Conservation (phyloP, 2,329 filamentous ascomycete species). For the Geosmithia flava region DNA sequence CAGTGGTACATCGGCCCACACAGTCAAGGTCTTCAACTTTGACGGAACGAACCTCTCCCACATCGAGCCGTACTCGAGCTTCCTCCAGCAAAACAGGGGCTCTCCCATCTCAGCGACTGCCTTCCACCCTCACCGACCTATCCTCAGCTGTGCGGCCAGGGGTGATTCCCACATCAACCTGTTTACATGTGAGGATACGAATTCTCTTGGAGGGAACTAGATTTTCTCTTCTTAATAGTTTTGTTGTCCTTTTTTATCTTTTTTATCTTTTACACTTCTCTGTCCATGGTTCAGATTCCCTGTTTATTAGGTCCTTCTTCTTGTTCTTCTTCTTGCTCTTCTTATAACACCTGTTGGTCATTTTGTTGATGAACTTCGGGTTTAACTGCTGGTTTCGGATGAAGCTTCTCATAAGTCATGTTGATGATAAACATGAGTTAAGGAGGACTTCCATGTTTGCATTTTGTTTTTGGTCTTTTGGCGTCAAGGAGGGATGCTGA, state of each 20-base stretch:
- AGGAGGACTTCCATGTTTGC: too few species aligned
- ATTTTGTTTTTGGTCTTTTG: too few species aligned
- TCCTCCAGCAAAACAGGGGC: slow-evolving; percentile 68
- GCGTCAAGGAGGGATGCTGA: too few species aligned
- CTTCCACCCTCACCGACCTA: slow-evolving; percentile 90
- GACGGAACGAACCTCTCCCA: slow-evolving; percentile 68
- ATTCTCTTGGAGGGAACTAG: slow-evolving; percentile 7
- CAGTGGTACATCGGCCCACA: slow-evolving; percentile 78
- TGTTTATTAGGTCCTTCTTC: too few species aligned
- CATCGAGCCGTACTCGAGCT: slow-evolving; percentile 82
- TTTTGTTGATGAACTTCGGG: too few species aligned
- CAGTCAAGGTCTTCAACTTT: slow-evolving; percentile 87
- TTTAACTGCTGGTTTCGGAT: too few species aligned
- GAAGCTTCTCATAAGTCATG: too few species aligned
- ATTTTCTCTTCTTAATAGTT: neutral
- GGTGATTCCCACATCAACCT: slow-evolving; percentile 88
- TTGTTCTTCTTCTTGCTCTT: too few species aligned
- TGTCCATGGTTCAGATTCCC: too few species aligned
- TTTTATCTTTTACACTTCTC: neutral
- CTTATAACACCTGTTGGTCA: too few species aligned
- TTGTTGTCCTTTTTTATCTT: neutral
- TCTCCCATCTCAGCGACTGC: slow-evolving; percentile 78
- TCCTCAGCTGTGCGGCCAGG: slow-evolving; percentile 75
- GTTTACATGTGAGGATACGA: slow-evolving; percentile 54
- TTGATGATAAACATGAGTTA: too few species aligned